Conservation (phyloP, 352 stramenopile genomes). For the Pilasporangium apinafurcum region DNA sequence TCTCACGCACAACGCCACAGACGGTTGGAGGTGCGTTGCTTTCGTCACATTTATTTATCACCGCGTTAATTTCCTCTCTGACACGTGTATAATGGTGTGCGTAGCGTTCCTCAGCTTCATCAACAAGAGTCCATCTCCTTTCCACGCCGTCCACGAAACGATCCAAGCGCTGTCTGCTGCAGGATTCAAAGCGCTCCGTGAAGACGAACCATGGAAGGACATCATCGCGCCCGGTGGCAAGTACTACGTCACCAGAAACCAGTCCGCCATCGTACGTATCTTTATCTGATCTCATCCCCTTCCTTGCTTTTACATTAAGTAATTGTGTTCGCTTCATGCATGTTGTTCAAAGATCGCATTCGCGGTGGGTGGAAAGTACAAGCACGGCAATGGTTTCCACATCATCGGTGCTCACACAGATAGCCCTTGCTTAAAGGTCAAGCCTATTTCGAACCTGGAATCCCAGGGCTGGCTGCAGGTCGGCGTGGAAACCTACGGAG, state of each 20-base stretch:
- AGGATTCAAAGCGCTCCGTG: conserved; percentile 89
- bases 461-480: conserved; percentile 82
- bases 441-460: conserved; percentile 90
- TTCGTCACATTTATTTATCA: no score
- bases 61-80: no score
- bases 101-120: conserved; percentile 91
- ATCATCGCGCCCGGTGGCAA: conserved; percentile 80
- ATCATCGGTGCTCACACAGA: conserved; percentile 97
- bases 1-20: no score
- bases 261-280: conserved; percentile 84
- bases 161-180: conserved; percentile 73
- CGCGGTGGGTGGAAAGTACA: conserved; percentile 89
- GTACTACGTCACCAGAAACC: conserved; percentile 98
- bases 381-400: conserved; percentile 91
- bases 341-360: conserved; percentile 73
- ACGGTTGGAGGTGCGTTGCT: no score
- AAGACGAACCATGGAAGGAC: conserved; percentile 72
- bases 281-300: neutral
- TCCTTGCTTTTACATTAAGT: neutral
- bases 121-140: conserved; percentile 91
- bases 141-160: conserved; percentile 90
- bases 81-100: no score
- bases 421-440: conserved; percentile 94
- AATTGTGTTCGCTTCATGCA: neutral
- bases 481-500: conserved; percentile 78